Conservation (phyloP, 108 stramenopile genomes). For the Schizochytrium sp. region DNA sequence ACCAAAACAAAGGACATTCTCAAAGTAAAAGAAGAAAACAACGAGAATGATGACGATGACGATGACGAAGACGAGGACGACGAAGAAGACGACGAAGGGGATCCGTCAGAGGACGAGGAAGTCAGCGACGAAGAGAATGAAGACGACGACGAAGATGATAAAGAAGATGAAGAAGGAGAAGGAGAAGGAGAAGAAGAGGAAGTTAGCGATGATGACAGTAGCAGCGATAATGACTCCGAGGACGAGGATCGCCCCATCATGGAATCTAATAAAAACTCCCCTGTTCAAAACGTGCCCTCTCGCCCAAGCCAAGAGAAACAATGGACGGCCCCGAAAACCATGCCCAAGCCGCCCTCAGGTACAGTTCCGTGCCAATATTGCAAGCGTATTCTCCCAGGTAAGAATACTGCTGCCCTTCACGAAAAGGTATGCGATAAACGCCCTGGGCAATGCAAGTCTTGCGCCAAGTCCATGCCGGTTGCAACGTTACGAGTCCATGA, state of each 20-base stretch:
- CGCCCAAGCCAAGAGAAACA: too few species aligned
- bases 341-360: neutral
- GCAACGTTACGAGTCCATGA: neutral
- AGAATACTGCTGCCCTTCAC: neutral
- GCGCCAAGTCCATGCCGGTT: neutral
- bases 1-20: too few species aligned
- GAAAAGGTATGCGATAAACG: conserved; percentile 6
- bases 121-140: neutral
- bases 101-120: neutral
- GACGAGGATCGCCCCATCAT: too few species aligned
- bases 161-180: neutral
- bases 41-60: neutral
- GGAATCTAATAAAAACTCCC: too few species aligned
- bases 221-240: too few species aligned
- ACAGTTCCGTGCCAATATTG: neutral
- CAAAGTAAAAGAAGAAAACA: too few species aligned
- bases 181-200: neutral
- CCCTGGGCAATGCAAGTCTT: neutral
- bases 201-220: too few species aligned
- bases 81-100: neutral
- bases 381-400: neutral
- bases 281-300: neutral
- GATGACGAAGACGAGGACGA: neutral
- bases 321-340: neutral
- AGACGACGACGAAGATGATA: neutral